A percentile compares a stretch with the other conserved stretches of the same genome.
These are phyloP conservation scores for Sporisorium scitamineum DNA, from an alignment of 1,284 basidiomycete species.

Conservation along the genomic window DNA sequence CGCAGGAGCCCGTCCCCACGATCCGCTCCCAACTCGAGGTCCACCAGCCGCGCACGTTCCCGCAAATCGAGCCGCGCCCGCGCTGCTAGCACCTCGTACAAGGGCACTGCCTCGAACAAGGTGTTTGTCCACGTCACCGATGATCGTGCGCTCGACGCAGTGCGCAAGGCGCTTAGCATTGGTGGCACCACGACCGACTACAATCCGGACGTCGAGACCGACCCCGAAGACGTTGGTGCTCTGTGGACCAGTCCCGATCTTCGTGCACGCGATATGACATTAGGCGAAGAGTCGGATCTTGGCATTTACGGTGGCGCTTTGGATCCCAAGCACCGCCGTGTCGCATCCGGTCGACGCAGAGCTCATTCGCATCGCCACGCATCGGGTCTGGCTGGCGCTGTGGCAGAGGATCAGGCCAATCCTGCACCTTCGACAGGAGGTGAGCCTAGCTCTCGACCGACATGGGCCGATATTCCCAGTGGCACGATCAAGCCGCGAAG, in stretches of 20 bases:
- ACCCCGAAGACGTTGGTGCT: conserved; percentile 26
- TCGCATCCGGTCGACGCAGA: conserved; percentile 15
- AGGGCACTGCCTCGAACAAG: conserved; percentile 35
- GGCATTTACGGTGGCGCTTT: conserved; percentile 2
- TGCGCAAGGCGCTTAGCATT: conserved; percentile 60
- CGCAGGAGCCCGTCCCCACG: conserved; percentile 18
- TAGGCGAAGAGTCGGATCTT: conserved; percentile 19
- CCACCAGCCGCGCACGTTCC: conserved; percentile 45
- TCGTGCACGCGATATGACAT: conserved; percentile 14
- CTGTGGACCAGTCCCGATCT: conserved; percentile 37
- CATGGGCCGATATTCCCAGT: conserved; percentile 31
- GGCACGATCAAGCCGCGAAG: conserved; percentile 25
- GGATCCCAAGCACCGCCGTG: conserved; percentile 18
- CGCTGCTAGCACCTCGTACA: conserved; percentile 30
- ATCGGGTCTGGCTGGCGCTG: conserved; percentile 19
- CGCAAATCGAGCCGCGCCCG: conserved; percentile 37
- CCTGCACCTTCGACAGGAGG: background rate
- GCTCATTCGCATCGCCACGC: conserved; percentile 21
- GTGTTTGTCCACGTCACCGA: conserved; percentile 61
- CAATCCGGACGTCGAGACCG: conserved; percentile 40
- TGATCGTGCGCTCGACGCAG: conserved; percentile 51
- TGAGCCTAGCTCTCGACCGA: conserved; percentile 11
- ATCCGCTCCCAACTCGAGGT: conserved; percentile 39
- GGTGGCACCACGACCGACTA: conserved; percentile 59
- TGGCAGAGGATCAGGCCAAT: conserved; percentile 11